phyloP scores from a whole-genome alignment of 352 stramenopile species.

The Globisporangium spiculum region DNA sequence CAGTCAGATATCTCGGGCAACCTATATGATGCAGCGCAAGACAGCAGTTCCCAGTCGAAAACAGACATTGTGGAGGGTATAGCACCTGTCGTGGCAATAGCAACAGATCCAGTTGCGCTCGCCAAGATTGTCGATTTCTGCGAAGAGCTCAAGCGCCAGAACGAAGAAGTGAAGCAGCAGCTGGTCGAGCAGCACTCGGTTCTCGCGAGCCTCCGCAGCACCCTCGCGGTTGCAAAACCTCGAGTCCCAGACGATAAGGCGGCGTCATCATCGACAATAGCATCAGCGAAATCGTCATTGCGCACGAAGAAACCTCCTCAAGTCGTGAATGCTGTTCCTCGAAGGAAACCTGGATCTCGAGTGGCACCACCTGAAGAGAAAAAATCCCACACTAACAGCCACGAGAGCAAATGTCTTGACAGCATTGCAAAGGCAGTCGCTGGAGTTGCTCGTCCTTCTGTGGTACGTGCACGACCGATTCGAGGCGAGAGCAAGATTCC shows the following conservation, averaged over 20 bases:
- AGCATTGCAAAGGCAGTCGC: not conserved
- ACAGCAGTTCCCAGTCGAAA: not conserved
- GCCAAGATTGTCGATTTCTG: constrained; percentile 54
- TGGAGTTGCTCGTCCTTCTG: not conserved
- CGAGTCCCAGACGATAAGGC: constrained; percentile 1
- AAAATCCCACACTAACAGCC: too few relatives aligned
- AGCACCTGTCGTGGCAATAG: not conserved
- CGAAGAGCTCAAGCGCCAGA: constrained; percentile 53
- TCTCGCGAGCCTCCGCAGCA: constrained; percentile 27
- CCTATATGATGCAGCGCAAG: not conserved
- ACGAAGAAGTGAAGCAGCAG: constrained; percentile 56
- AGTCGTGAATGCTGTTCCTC: not conserved
- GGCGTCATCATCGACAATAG: constrained; percentile 6
- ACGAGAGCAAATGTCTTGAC: too few relatives aligned
- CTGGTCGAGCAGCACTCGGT: constrained; percentile 43
- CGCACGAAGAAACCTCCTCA: not conserved
- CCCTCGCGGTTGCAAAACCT: not conserved
- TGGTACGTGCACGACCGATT: constrained; percentile 20
- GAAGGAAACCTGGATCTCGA: not conserved
- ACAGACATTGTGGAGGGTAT: not conserved
- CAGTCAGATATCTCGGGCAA: not conserved
- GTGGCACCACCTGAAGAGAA: not conserved
- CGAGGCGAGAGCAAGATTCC: constrained; percentile 36
- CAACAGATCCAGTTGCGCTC: constrained; percentile 27
- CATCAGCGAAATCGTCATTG: not conserved